Conservation (phyloP, 495 filamentous ascomycete species). For the Pseudomonodictys pantanalensis region DNA sequence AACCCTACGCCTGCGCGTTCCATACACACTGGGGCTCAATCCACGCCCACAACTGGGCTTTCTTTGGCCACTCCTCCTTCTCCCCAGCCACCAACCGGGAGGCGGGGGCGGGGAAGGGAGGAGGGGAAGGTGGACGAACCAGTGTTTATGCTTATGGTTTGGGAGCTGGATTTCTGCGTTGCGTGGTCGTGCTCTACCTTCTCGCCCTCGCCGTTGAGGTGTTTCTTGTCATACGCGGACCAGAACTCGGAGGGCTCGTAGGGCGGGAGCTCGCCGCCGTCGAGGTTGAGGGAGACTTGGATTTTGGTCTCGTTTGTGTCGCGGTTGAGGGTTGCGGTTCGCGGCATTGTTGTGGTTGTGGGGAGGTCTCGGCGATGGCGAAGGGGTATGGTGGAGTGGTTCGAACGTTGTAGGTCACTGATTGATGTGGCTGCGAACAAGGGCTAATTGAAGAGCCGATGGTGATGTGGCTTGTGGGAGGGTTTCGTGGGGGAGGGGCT, state of each 20-base stretch:
- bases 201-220: conserved; percentile 43
- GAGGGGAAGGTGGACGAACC: too few relatives aligned
- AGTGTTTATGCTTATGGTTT: conserved; percentile 83
- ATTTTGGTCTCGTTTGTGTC: conserved; percentile 98
- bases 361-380: too few relatives aligned
- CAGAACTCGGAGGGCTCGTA: conserved; percentile 37
- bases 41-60: too few relatives aligned
- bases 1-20: too few relatives aligned
- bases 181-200: conserved; percentile 59
- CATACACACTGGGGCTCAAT: too few relatives aligned
- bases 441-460: too few relatives aligned
- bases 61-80: too few relatives aligned
- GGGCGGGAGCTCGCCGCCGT: conserved; percentile 71
- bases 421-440: too few relatives aligned
- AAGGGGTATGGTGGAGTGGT: too few relatives aligned
- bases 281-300: conserved; percentile 82
- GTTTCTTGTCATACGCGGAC: conserved; percentile 47
- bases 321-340: conserved; percentile 74
- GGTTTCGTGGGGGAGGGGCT: not conserved
- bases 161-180: conserved; percentile 71
- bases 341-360: conserved; percentile 34
- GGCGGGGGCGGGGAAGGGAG: too few relatives aligned
- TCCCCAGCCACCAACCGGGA: too few relatives aligned
- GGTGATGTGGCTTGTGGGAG: not conserved
- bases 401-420: too few relatives aligned